Conservation (phyloP, 1,139 yeast species). For the Taphrina populina region DNA sequence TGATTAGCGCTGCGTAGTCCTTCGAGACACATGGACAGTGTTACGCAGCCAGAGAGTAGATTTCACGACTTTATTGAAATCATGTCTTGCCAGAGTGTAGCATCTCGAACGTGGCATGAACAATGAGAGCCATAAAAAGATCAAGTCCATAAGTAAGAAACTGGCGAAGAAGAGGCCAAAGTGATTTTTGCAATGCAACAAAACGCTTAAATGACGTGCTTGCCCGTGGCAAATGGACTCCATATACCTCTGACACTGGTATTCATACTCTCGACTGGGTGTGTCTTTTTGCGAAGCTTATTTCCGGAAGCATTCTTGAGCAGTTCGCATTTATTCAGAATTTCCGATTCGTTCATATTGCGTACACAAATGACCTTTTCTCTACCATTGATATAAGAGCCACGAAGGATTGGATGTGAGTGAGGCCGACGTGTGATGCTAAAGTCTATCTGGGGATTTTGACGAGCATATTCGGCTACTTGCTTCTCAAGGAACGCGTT, state of each 20-base stretch:
- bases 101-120: no score
- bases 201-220: slow-evolving; percentile 9
- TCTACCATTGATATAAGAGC: slow-evolving; percentile 57
- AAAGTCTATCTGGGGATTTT: slow-evolving; percentile 68
- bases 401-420: slow-evolving; percentile 69
- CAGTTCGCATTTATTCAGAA: slow-evolving; percentile 56
- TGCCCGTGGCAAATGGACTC: slow-evolving; percentile 77
- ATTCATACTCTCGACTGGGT: slow-evolving; percentile 75
- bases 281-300: slow-evolving; percentile 60
- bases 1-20: no score
- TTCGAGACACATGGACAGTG: no score
- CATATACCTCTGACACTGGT: slow-evolving; percentile 92
- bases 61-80: no score
- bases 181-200: no score
- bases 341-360: slow-evolving; percentile 56
- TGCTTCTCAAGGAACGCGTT: slow-evolving; percentile 58
- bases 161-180: no score
- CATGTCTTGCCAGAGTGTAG: no score
- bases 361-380: slow-evolving; percentile 62
- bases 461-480: slow-evolving; percentile 58
- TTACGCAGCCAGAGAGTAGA: no score
- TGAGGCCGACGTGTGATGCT: slow-evolving; percentile 69
- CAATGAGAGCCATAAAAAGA: no score
- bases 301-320: slow-evolving; percentile 62
- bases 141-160: no score